Evolutionary conservation across 2,329 filamentous ascomycete species (phyloP).

Genomic region (Blastomyces gilchristii): DNA sequence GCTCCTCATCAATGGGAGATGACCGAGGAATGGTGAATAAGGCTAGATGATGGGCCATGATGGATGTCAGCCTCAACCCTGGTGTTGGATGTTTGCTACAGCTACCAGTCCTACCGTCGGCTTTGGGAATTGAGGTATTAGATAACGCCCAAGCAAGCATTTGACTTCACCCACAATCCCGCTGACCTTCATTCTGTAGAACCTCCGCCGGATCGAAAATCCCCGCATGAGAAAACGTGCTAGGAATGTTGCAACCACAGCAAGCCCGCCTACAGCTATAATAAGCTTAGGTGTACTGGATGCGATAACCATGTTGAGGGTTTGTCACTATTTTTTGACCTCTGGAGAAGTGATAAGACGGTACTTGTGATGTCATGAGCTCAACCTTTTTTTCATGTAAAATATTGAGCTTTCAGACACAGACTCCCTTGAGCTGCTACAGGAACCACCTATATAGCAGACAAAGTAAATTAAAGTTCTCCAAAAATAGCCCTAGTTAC

Average conservation of each 20-base stretch:
- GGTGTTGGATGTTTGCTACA: background rate
- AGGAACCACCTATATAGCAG: no score
- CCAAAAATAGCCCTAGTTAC: no score
- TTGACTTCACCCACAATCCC: conserved; percentile 5
- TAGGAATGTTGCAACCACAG: background rate
- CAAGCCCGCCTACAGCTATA: background rate
- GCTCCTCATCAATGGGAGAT: background rate
- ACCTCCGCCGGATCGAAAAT: conserved; percentile 5
- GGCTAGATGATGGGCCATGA: background rate
- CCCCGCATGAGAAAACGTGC: conserved; percentile 2
- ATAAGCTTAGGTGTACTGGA: background rate
- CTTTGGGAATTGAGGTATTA: background rate
- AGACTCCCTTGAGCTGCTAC: no score
- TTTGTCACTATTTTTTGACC: background rate
- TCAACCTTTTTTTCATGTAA: no score
- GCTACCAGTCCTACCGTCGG: background rate
- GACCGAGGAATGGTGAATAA: background rate
- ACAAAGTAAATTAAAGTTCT: no score
- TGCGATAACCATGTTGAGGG: background rate
- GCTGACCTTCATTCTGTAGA: conserved; percentile 8
- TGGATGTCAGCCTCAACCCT: background rate
- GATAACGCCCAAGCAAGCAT: background rate
- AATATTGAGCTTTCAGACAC: no score
- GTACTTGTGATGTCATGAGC: background rate
- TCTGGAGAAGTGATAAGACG: background rate